These are phyloP conservation scores for Collybia mongolica DNA, from an alignment of 768 basidiomycete genomes.

Conservation along the genomic window DNA sequence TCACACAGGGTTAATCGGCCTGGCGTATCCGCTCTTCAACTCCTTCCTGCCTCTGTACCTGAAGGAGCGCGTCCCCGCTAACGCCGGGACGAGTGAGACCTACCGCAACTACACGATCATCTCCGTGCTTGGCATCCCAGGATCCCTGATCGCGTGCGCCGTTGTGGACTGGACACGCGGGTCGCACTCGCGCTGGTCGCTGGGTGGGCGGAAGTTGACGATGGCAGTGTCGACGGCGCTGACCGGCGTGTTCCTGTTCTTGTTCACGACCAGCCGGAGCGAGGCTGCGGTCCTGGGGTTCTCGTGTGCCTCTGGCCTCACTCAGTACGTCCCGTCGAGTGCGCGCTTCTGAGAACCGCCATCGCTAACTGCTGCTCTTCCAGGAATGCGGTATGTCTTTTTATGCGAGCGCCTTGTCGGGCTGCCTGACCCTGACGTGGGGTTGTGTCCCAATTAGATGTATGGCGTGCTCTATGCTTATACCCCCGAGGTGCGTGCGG, in stretches of 20 bases:
- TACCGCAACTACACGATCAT: constrained; percentile 52
- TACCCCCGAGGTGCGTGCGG: constrained; percentile 56
- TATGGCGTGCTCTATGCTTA: constrained; percentile 56
- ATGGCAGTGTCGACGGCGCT: constrained; percentile 42
- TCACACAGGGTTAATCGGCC: constrained; percentile 39
- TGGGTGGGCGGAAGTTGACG: constrained; percentile 48
- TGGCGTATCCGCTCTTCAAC: constrained; percentile 55
- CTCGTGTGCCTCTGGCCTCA: constrained; percentile 42
- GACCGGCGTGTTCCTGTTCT: constrained; percentile 47
- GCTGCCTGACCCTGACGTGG: constrained; percentile 1
- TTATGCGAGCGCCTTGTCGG: no score
- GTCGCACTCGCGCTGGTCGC: constrained; percentile 23
- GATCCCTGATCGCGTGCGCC: constrained; percentile 43
- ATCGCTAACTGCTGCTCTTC: no score
- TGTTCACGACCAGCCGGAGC: constrained; percentile 48
- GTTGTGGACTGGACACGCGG: constrained; percentile 43
- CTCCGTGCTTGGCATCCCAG: constrained; percentile 44
- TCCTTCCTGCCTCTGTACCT: constrained; percentile 52
- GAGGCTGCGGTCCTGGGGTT: constrained; percentile 39
- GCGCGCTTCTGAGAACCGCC: no score
- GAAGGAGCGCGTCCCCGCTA: constrained; percentile 26
- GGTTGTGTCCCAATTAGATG: constrained; percentile 29
- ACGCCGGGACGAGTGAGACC: constrained; percentile 23
- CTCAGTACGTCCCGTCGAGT: constrained; percentile 35
- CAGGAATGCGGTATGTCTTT: constrained; percentile 34